Percentiles rank a stretch among this genome's conserved stretches.
phyloP scores from a whole-genome alignment of 192 early-diverging fungal species.

The Podila minutissima region DNA sequence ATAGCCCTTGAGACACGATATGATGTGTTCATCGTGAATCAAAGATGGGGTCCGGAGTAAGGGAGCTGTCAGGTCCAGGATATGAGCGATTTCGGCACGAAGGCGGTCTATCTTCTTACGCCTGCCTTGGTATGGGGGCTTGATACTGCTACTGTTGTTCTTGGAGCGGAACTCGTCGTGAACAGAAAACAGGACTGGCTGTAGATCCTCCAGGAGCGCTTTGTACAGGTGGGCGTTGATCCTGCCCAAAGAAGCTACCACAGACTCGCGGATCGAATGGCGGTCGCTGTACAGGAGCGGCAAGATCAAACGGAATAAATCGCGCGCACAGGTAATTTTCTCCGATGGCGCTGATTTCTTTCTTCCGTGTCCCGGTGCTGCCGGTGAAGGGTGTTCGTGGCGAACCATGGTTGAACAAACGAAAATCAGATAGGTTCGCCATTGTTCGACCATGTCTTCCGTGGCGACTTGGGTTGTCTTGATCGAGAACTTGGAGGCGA shows the following conservation, averaged over 20 bases:
- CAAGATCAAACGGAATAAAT: conserved; percentile 72
- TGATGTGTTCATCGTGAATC: conserved; percentile 68
- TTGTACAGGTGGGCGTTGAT: conserved; percentile 75
- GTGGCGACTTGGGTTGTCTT: conserved; percentile 56
- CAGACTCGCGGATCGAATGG: conserved; percentile 70
- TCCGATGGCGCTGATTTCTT: conserved; percentile 58
- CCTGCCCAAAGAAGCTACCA: conserved; percentile 70
- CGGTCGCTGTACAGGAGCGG: conserved; percentile 77
- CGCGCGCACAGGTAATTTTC: conserved; percentile 59
- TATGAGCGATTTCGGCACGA: conserved; percentile 76
- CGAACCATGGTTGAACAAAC: conserved; percentile 73
- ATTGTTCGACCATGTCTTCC: conserved; percentile 77
- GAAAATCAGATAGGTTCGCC: conserved; percentile 77
- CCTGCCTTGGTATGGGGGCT: conserved; percentile 65
- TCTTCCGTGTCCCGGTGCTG: conserved; percentile 50
- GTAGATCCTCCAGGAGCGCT: conserved; percentile 73
- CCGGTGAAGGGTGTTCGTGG: conserved; percentile 49
- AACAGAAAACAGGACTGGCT: conserved; percentile 63
- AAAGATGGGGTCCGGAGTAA: conserved; percentile 67
- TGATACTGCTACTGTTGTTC: conserved; percentile 30
- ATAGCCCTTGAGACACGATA: conserved; percentile 76
- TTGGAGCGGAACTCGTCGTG: conserved; percentile 71
- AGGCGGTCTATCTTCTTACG: conserved; percentile 74
- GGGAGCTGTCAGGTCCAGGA: conserved; percentile 74
- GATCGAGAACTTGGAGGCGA: conserved; percentile 61